Evolutionary conservation across 2,329 filamentous ascomycete genomes (phyloP).

Genomic region (Sclerotinia subarctica): DNA sequence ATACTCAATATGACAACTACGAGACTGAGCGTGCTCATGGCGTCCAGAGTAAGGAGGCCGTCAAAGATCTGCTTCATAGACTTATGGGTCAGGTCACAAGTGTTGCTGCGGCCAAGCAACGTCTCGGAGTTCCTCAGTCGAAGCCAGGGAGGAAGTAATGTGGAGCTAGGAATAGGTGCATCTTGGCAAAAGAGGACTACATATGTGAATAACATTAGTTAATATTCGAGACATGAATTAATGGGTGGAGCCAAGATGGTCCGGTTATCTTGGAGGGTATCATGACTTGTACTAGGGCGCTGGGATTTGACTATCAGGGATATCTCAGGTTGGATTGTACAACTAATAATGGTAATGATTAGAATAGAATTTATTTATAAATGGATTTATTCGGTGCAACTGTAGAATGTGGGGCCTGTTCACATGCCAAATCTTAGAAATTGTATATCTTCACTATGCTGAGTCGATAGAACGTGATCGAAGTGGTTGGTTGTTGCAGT

Average conservation of each 20-base stretch:
- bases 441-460: not conserved
- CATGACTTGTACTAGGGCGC: not conserved
- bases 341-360: not conserved
- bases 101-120: too few species aligned
- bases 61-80: too few species aligned
- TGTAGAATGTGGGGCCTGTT: not conserved
- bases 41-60: too few species aligned
- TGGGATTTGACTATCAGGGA: not conserved
- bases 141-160: too few species aligned
- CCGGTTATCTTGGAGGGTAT: not conserved
- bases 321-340: not conserved
- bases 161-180: too few species aligned
- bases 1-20: not conserved
- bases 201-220: not conserved
- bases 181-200: too few species aligned
- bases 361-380: not conserved
- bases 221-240: too few species aligned
- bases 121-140: too few species aligned
- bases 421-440: not conserved
- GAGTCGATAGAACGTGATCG: not conserved
- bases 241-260: not conserved
- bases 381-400: not conserved
- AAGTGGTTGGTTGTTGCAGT: too few species aligned
- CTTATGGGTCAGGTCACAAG: too few species aligned
- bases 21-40: too few species aligned